Evolutionary conservation across 2,329 filamentous ascomycete species (phyloP).

Genomic region (Penicillium capsulatum): DNA sequence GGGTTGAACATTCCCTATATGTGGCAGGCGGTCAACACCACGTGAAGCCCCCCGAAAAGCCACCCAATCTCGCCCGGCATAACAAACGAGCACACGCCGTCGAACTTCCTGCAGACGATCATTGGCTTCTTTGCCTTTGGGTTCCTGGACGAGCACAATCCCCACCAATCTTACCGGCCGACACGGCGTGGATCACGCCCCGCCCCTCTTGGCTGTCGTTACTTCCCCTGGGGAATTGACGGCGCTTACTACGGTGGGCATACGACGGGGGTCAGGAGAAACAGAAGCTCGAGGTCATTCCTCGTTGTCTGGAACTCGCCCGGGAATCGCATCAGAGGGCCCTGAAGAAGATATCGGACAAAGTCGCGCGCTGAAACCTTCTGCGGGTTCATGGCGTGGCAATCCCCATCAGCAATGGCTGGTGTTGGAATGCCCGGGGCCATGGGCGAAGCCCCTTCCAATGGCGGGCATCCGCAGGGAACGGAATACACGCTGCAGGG

Average conservation of each 20-base stretch:
- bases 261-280: slow-evolving; percentile 24
- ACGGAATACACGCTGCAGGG: slow-evolving; percentile 71
- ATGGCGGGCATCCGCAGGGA: slow-evolving; percentile 53
- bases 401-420: slow-evolving; percentile 61
- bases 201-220: slow-evolving; percentile 11
- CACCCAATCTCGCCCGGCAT: slow-evolving; percentile 15
- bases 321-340: slow-evolving; percentile 1
- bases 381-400: slow-evolving; percentile 60
- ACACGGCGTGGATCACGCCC: slow-evolving; percentile 14
- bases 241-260: slow-evolving; percentile 19
- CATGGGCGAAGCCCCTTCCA: slow-evolving; percentile 38
- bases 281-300: slow-evolving; percentile 16
- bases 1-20: slow-evolving; percentile 3
- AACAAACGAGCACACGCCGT: slow-evolving; percentile 20
- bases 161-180: slow-evolving; percentile 6
- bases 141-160: slow-evolving; percentile 1
- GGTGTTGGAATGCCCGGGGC: slow-evolving; percentile 51
- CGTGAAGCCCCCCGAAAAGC: slow-evolving; percentile 16
- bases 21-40: slow-evolving; percentile 17
- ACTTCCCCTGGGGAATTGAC: slow-evolving; percentile 11
- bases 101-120: slow-evolving; percentile 10
- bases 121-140: slow-evolving; percentile 10
- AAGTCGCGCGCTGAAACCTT: slow-evolving; percentile 1
- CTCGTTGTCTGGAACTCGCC: slow-evolving; percentile 4
- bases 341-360: background rate